Conservation (phyloP, 352 stramenopile genomes). For the Phytophthora cryptogea region DNA sequence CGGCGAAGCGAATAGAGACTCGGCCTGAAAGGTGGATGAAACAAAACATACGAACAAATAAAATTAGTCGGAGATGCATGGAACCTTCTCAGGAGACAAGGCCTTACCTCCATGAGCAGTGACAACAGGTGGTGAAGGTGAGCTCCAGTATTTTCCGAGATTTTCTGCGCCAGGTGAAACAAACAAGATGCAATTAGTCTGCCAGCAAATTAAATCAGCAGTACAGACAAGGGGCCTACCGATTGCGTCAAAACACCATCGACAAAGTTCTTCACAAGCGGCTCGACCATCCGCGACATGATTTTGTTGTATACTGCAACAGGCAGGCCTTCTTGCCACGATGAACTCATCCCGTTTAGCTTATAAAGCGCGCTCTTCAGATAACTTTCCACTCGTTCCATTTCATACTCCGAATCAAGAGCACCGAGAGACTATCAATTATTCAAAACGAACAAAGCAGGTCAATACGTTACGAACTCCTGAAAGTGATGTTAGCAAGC, state of each 20-base stretch:
- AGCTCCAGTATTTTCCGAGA: conserved; percentile 45
- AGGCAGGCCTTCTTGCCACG: conserved; percentile 71
- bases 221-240: conserved; percentile 27
- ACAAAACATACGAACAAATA: neutral
- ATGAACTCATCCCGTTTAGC: conserved; percentile 55
- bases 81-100: neutral
- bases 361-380: conserved; percentile 69
- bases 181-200: neutral
- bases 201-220: neutral
- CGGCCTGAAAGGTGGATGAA: conserved; percentile 29
- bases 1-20: conserved; percentile 52
- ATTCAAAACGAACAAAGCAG: conserved; percentile 4
- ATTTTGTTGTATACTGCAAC: conserved; percentile 58
- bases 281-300: conserved; percentile 55
- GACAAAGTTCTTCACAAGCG: conserved; percentile 61
- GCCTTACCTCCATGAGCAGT: conserved; percentile 54
- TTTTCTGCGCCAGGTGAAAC: conserved; percentile 39
- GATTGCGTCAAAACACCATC: conserved; percentile 52
- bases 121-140: conserved; percentile 54
- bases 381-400: conserved; percentile 54
- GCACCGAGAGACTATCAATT: conserved; percentile 40
- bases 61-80: neutral
- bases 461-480: conserved; percentile 1
- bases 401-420: conserved; percentile 42
- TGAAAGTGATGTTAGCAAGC: neutral